These are phyloP conservation scores for Aspergillus alliaceus DNA, from an alignment of 2,329 filamentous ascomycete species.

Conservation along the genomic window DNA sequence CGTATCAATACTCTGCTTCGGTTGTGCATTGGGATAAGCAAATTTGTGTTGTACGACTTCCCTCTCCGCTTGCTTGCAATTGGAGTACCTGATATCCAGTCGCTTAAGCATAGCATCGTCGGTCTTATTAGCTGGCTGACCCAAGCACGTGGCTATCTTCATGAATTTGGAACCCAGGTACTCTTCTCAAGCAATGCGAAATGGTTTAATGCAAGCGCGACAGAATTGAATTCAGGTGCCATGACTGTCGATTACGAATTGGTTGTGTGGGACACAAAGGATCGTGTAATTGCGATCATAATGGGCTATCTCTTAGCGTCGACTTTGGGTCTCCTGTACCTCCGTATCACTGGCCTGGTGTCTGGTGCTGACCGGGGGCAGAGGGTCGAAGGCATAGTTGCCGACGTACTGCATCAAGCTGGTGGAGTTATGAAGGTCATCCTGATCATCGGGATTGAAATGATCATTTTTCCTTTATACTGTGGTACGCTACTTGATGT, in stretches of 20 bases:
- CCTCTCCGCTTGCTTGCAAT: slow-evolving; percentile 33
- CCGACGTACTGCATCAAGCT: slow-evolving; percentile 85
- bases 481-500: slow-evolving; percentile 88
- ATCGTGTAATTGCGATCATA: slow-evolving; percentile 71
- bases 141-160: slow-evolving; percentile 21
- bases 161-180: slow-evolving; percentile 20
- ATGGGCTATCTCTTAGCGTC: slow-evolving; percentile 80
- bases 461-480: slow-evolving; percentile 95
- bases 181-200: slow-evolving; percentile 27
- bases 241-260: slow-evolving; percentile 56
- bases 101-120: slow-evolving; percentile 17
- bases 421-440: slow-evolving; percentile 98
- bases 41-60: slow-evolving; percentile 44
- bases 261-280: slow-evolving; percentile 68
- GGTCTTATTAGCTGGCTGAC: slow-evolving; percentile 17
- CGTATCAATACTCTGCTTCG: slow-evolving; percentile 48
- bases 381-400: slow-evolving; percentile 67
- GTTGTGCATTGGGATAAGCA: slow-evolving; percentile 39
- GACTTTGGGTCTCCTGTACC: slow-evolving; percentile 72
- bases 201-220: slow-evolving; percentile 26
- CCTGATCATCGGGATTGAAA: slow-evolving; percentile 97
- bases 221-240: slow-evolving; percentile 17
- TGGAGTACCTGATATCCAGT: slow-evolving; percentile 24
- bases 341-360: slow-evolving; percentile 71
- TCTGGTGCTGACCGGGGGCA: slow-evolving; percentile 57